Evolutionary conservation across 1,139 yeast species (phyloP).

Genomic region (Geotrichum europaeum): DNA sequence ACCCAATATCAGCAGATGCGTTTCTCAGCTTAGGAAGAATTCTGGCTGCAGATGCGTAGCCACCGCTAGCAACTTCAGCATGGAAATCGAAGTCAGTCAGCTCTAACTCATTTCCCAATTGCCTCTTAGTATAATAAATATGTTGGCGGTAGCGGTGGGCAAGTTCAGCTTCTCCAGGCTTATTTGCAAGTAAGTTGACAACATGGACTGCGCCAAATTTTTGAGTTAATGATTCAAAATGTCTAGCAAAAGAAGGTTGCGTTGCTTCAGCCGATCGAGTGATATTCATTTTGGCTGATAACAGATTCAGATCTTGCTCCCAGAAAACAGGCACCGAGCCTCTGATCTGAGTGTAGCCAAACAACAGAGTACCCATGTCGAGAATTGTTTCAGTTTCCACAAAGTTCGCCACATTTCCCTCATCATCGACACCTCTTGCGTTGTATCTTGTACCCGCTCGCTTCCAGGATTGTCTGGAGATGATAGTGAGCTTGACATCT

Average conservation of each 20-base stretch:
- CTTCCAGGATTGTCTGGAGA: slow-evolving; percentile 91
- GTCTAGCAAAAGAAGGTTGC: slow-evolving; percentile 80
- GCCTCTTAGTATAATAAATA: slow-evolving; percentile 40
- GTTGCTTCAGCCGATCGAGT: slow-evolving; percentile 90
- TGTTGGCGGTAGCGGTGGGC: slow-evolving; percentile 61
- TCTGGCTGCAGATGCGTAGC: slow-evolving; percentile 75
- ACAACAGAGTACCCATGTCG: slow-evolving; percentile 50
- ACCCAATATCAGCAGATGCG: slow-evolving; percentile 72
- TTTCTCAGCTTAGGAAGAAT: slow-evolving; percentile 59
- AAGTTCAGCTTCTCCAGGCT: slow-evolving; percentile 69
- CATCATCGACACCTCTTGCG: slow-evolving; percentile 93
- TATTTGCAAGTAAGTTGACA: slow-evolving; percentile 74
- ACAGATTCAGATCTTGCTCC: slow-evolving; percentile 88
- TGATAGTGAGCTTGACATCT: slow-evolving; percentile 53
- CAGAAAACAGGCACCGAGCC: slow-evolving; percentile 96
- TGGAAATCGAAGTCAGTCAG: slow-evolving; percentile 91
- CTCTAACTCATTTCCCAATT: slow-evolving; percentile 38
- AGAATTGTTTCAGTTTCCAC: slow-evolving; percentile 88
- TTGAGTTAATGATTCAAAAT: slow-evolving; percentile 61
- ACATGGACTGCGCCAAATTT: slow-evolving; percentile 84
- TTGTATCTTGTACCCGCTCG: slow-evolving; percentile 94
- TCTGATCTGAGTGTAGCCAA: slow-evolving; percentile 78
- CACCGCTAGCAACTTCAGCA: slow-evolving; percentile 80
- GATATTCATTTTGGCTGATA: slow-evolving; percentile 74
- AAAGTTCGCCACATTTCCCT: slow-evolving; percentile 90